Conservation (phyloP, 306 rosid genomes). For the Trifolium repens region DNA sequence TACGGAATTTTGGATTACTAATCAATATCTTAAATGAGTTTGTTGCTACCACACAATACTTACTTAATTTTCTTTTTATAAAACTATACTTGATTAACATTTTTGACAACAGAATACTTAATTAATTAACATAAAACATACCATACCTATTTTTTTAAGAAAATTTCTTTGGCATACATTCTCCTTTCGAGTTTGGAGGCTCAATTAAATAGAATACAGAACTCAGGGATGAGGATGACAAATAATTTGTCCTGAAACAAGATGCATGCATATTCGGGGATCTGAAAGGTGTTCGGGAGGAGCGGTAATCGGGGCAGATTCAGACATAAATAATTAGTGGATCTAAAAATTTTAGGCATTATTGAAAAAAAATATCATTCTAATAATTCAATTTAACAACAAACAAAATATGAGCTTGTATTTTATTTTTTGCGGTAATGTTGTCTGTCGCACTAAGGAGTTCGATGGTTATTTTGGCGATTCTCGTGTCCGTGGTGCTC, state of each 20-base stretch:
- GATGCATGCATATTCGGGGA: constrained; percentile 34
- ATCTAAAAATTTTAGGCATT: too few relatives aligned
- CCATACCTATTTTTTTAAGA: background rate
- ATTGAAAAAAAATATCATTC: too few relatives aligned
- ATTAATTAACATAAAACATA: background rate
- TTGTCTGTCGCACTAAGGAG: too few relatives aligned
- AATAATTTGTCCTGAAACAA: constrained; percentile 35
- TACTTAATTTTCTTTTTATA: background rate
- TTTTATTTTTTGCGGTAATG: too few relatives aligned
- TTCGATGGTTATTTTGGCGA: too few relatives aligned
- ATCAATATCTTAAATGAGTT: constrained; percentile 12
- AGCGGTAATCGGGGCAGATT: too few relatives aligned
- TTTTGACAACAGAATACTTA: background rate
- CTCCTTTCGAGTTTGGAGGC: constrained; percentile 27
- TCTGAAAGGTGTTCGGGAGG: too few relatives aligned
- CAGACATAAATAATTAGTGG: too few relatives aligned
- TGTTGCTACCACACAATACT: constrained; percentile 8
- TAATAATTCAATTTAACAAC: too few relatives aligned
- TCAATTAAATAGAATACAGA: constrained; percentile 54
- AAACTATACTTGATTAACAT: background rate
- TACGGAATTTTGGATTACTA: constrained; percentile 8
- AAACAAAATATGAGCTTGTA: too few relatives aligned
- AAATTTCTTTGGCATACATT: background rate
- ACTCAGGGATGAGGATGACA: constrained; percentile 52
- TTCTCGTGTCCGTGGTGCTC: too few relatives aligned